Evolutionary conservation across 805 yeast genomes (phyloP), one percentile per base, ranked within the genome.

Genomic region (Yamadazyma takamatsuzukensis): DNA sequence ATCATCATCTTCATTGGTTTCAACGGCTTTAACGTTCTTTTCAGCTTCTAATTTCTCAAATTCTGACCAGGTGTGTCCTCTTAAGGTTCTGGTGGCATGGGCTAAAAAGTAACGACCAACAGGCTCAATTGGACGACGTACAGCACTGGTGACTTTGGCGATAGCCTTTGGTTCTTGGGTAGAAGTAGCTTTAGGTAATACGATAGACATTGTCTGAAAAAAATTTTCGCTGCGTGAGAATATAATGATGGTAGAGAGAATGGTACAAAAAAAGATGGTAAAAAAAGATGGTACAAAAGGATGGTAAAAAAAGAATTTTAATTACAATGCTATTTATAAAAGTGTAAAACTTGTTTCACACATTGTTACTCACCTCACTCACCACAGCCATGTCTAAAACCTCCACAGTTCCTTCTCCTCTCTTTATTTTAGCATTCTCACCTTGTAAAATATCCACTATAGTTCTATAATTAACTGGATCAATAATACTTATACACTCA

Each of bases 1-100:
- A 47, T 80, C 81, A 34, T 77, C 84, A 39, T 74, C 77, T 37
- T 58, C 64, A 41, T 74, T 55, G 48, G 75, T 82, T 49, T 84
- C 95, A 41, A 78, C 76, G 36, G 64, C 64, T 51, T 74, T 73
- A 52, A 84, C 95, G 62, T 85, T 85, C 65, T 78, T 80, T 57
- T 82, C 94, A 40, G 96, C 96, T 73, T 89, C 94, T 47, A 88
- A 69, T 60, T 83, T 81, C 68, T 93, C 98, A 55, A 77, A 93
- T 67, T 93, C 97, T 35, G 97, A 87, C 96, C 97, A 93, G 30
- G 97, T 87, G 69, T 95, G 96, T 60, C 96, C 96, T 68, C 96
- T 80, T 50, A 89, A 72, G 34, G 94, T 77, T 73, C 98, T 84
- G 48, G 95, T 80, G 38, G 97, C 97, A 56, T 93, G 98, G 32